phyloP scores from a whole-genome alignment of 257 asterid species.

The Plantago major region DNA sequence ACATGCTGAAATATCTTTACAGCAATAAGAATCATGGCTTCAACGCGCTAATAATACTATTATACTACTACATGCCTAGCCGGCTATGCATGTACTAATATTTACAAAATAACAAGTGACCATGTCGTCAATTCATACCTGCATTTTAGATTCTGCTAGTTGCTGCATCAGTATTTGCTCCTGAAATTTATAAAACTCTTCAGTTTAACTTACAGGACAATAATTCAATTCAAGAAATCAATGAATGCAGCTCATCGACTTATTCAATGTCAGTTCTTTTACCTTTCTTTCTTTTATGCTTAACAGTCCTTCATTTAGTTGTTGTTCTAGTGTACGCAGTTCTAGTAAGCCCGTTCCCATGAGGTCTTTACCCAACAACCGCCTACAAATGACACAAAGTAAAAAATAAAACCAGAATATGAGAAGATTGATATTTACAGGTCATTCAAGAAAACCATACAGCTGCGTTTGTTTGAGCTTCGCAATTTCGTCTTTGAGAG shows the following conservation, averaged over 20 bases:
- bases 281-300: constrained; percentile 71
- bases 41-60: no score
- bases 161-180: constrained; percentile 11
- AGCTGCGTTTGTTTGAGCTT: constrained; percentile 45
- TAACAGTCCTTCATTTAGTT: constrained; percentile 51
- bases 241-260: not conserved
- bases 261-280: constrained; percentile 6
- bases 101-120: not conserved
- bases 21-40: no score
- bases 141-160: constrained; percentile 10
- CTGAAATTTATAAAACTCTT: constrained; percentile 23
- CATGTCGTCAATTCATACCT: constrained; percentile 8
- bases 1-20: no score
- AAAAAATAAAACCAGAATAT: not conserved
- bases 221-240: not conserved
- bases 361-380: constrained; percentile 58
- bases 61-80: no score
- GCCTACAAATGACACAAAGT: constrained; percentile 37
- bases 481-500: constrained; percentile 52
- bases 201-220: not conserved
- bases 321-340: constrained; percentile 47
- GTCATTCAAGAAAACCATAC: constrained; percentile 35
- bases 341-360: constrained; percentile 47
- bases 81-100: constrained; percentile 14
- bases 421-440: not conserved